Conservation (phyloP, 345 rosid species). For the Leavenworthia alabamica region DNA sequence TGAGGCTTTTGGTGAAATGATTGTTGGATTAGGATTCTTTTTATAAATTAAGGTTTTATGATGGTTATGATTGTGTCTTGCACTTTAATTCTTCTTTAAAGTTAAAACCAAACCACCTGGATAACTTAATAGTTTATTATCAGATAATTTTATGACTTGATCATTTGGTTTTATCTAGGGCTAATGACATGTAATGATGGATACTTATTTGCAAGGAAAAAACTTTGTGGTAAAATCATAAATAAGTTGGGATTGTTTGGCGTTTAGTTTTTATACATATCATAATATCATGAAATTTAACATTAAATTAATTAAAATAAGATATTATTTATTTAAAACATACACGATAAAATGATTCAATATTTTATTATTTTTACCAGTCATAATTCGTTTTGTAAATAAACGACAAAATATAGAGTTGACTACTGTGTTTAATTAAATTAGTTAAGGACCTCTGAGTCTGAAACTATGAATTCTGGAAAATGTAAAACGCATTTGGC, state of each 20-base stretch:
- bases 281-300: too few relatives aligned
- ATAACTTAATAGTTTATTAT: neutral
- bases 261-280: neutral
- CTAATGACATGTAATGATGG: neutral
- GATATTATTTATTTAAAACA: neutral
- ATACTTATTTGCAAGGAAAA: neutral
- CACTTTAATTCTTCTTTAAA: conserved; percentile 37
- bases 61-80: conserved; percentile 48
- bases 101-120: conserved; percentile 8
- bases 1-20: conserved; percentile 19
- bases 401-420: neutral
- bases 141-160: neutral
- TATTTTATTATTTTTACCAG: neutral
- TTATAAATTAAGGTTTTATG: conserved; percentile 38
- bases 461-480: neutral
- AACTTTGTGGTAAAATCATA: neutral
- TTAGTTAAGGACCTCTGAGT: neutral
- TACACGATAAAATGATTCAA: neutral
- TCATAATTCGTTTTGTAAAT: neutral
- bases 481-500: neutral
- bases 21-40: conserved; percentile 23
- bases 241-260: neutral
- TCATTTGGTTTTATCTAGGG: neutral
- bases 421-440: neutral
- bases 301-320: neutral